Evolutionary conservation across 345 rosid species (phyloP), one percentile per base, ranked within the genome.

Genomic region (Hirschfeldia incana): DNA sequence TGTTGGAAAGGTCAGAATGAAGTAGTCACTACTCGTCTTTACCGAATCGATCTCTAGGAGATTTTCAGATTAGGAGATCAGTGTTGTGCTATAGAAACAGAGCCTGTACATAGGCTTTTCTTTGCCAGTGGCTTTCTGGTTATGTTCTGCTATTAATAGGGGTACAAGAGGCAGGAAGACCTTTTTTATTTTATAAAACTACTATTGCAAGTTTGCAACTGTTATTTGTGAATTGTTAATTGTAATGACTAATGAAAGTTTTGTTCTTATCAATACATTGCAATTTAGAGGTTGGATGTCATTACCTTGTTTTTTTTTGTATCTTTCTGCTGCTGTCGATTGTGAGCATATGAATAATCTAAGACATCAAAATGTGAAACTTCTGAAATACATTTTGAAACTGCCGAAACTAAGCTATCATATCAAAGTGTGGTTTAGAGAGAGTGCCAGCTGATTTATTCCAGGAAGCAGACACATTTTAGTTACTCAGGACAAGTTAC

Each of bases 1-100:
- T 95, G 74, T 85, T 91, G 65, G 92, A 91, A 78, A 91, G 91
- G 6, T 73, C 94, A 21, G 89, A 86, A 49, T 91, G 92, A 92
- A 59, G 73, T 13, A 42, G 63, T 51, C 33, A 17, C 60, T 28
- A 60, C 8, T 67, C 34, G 17, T 27, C 58, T 26, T 11, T 16
- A 65, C 39, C 77, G 34, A 53, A 78, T 66, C 57, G 73, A 73
- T 78, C 78, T 67, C 69, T 73, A 78, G 73, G 77, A 67, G 57
- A 59, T 26, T 32, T 9, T 72, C 69, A 72, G 69, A 66, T 58
- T 74, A 79, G 75, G 49, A 74, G 60, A 74, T 66, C 59, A 79
- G 78, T 46, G 72, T 65, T 71, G 76, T 78, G 67, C 67, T 10
- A 49, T 21, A 28, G 13, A 69, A 30, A 13, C 39, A 72, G 27